Percentiles rank a stretch among this genome's conserved stretches.
These are phyloP conservation scores for Lactarius sp. DNA, from an alignment of 768 basidiomycete species.

Conservation along the genomic window DNA sequence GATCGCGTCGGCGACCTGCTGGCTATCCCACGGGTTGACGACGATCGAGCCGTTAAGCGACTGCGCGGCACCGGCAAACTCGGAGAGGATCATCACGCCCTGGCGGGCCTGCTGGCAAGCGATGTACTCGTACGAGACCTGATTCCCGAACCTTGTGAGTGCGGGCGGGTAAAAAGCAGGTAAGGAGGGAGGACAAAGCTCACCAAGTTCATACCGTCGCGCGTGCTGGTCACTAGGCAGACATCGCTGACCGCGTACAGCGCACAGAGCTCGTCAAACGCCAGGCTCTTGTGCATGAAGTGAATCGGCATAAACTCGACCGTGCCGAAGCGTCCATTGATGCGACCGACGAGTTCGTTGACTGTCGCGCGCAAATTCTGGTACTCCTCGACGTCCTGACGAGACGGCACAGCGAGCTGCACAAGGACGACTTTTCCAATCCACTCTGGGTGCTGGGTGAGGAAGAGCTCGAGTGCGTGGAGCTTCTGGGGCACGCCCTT, in stretches of 20 bases:
- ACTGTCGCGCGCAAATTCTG: constrained; percentile 94
- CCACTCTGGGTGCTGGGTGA: constrained; percentile 98
- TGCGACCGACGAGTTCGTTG: constrained; percentile 96
- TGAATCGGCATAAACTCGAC: constrained; percentile 99
- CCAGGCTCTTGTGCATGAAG: constrained; percentile 94
- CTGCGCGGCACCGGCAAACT: constrained; percentile 97
- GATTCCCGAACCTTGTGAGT: neutral
- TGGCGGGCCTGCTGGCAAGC: constrained; percentile 90
- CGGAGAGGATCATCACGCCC: constrained; percentile 96
- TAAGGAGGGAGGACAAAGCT: constrained; percentile 34
- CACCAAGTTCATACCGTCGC: constrained; percentile 99
- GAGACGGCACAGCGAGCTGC: constrained; percentile 94
- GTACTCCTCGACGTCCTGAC: constrained; percentile 99
- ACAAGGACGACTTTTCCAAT: constrained; percentile 97
- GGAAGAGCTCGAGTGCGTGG: constrained; percentile 93
- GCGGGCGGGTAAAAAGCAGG: constrained; percentile 26
- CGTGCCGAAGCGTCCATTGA: constrained; percentile 98
- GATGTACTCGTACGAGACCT: constrained; percentile 99
- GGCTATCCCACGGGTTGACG: constrained; percentile 99
- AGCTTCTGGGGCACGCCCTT: constrained; percentile 99
- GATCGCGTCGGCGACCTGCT: constrained; percentile 96
- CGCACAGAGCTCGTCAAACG: constrained; percentile 95
- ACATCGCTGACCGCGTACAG: constrained; percentile 96
- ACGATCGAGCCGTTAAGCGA: constrained; percentile 93
- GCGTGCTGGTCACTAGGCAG: constrained; percentile 89